Evolutionary conservation across 2,329 filamentous ascomycete species (phyloP), one percentile per base, ranked within the genome.

Genomic region (Penicillium verrucosum): DNA sequence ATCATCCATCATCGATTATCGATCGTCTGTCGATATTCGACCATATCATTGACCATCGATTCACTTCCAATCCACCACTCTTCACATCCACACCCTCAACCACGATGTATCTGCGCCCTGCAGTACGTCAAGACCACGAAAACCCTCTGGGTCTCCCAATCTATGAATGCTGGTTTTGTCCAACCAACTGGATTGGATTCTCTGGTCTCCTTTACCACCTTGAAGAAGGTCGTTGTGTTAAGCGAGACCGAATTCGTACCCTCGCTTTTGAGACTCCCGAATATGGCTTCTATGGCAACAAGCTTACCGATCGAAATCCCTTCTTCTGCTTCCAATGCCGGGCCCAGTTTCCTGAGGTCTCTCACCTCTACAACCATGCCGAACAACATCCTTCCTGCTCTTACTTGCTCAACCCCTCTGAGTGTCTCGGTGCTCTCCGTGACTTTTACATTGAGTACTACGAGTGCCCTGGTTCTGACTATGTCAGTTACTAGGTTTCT

Each of bases 111-210:
- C 46, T 37, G 14, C 42, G 25, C 11, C 30, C 44, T 11, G 8
- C 21, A 34, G 30, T 12, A 11, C 14, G 6, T 3, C 44, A 25
- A 8, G 2, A 46, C 8, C 8, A 4, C 1, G 18, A 23, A 5
- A 52, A 46, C 6, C 50, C 40, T 2, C 12, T 46, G 0, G n/a
- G 18, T 12, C 50, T 47, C 0, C 32, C n/a, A 4, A 32, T 36
- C 6, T 55, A 55, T 12, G 45, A 55, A 37, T 56, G 54, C 21
- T 56, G 54, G 54, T 56, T 56, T 16, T 56, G 54, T 11, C 16
- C 21, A 12, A 27, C 23, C 0, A 12, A 21, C 16, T 56, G 41
- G 18, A 11, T 30, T 4, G 54, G 48, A 0, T 56, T 56, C 10
- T 52, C 48, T 1, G 48, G 27, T 2, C 34, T 56, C 1, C 54